Percentiles rank a stretch among this genome's conserved stretches.
Conservation (phyloP, 345 rosid genomes). For the Lenwebbia sp. region DNA sequence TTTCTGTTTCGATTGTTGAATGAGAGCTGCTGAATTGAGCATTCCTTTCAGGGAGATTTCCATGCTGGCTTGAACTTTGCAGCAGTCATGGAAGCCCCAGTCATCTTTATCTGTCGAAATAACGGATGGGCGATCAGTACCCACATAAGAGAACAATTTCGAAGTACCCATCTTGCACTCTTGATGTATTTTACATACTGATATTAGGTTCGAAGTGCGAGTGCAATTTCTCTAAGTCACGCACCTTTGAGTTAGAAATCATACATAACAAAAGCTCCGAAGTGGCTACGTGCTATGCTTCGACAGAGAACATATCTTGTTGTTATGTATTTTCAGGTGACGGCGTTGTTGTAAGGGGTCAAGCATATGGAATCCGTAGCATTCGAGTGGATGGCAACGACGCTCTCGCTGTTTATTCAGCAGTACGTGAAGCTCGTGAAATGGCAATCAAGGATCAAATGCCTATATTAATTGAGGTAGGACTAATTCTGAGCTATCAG, state of each 20-base stretch:
- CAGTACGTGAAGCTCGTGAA: slow-evolving; percentile 48
- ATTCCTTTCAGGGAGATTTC: slow-evolving; percentile 56
- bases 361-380: slow-evolving; percentile 66
- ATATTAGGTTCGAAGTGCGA: neutral
- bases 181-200: neutral
- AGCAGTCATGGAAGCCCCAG: slow-evolving; percentile 71
- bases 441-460: slow-evolving; percentile 48
- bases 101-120: slow-evolving; percentile 66
- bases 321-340: slow-evolving; percentile 34
- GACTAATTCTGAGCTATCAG: neutral
- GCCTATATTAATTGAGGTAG: slow-evolving; percentile 67
- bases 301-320: neutral
- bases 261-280: neutral
- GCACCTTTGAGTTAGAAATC: neutral
- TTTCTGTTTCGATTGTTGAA: neutral
- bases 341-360: slow-evolving; percentile 69
- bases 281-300: neutral
- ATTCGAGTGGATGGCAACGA: slow-evolving; percentile 87
- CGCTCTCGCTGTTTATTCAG: slow-evolving; percentile 62
- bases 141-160: slow-evolving; percentile 53
- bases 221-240: neutral
- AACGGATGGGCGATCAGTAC: slow-evolving; percentile 95
- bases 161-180: slow-evolving; percentile 29
- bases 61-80: slow-evolving; percentile 88
- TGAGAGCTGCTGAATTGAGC: neutral